Evolutionary conservation across 2,329 filamentous ascomycete genomes (phyloP).

Genomic region (Phialophora verrucosa): DNA sequence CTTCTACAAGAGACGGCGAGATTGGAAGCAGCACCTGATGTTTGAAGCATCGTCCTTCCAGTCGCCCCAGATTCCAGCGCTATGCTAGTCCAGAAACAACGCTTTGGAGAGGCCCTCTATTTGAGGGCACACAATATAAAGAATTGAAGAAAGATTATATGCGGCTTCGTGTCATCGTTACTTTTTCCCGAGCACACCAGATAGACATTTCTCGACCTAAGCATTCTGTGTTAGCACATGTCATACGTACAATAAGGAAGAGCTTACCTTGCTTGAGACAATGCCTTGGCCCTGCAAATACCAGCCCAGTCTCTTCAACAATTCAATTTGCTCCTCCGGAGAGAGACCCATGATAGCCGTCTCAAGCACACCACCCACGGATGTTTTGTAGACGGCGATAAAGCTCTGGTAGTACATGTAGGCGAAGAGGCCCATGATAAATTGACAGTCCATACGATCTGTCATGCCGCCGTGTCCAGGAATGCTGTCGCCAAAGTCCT

Average conservation of each 20-base stretch:
- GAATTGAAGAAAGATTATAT: constrained; percentile 20
- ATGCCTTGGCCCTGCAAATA: constrained; percentile 69
- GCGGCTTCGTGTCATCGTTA: constrained; percentile 15
- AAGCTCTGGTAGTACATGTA: constrained; percentile 99
- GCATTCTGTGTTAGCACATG: constrained; percentile 22
- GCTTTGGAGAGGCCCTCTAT: constrained; percentile 3
- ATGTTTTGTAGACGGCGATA: constrained; percentile 85
- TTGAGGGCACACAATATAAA: constrained; percentile 11
- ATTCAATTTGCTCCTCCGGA: constrained; percentile 86
- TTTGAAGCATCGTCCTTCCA: background rate
- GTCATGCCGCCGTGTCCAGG: constrained; percentile 98
- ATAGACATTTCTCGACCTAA: constrained; percentile 33
- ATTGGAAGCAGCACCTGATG: background rate
- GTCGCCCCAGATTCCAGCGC: constrained; percentile 26
- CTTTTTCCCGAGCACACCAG: constrained; percentile 25
- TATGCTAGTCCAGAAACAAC: constrained; percentile 31
- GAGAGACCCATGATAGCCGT: constrained; percentile 87
- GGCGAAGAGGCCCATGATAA: constrained; percentile 99
- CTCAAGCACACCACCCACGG: constrained; percentile 86
- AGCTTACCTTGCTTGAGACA: constrained; percentile 59
- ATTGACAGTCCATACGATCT: constrained; percentile 99
- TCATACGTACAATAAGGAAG: background rate
- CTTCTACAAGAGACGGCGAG: background rate
- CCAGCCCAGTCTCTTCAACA: constrained; percentile 66
- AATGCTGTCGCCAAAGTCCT: constrained; percentile 98